Evolutionary conservation across 139 green algal genomes (phyloP).

Genomic region (Closterium sp.): DNA sequence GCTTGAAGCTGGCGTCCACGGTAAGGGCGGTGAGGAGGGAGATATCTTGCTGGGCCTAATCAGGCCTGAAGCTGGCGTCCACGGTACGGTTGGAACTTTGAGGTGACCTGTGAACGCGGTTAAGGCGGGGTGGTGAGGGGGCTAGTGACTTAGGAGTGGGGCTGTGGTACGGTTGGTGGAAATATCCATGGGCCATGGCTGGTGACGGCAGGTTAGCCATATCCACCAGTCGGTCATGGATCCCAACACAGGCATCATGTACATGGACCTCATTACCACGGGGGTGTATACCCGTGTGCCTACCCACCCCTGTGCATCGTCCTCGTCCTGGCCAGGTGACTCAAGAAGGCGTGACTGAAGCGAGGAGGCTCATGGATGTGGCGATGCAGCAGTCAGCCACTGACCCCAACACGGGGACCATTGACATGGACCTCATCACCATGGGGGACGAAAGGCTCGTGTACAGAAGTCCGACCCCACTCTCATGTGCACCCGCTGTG

Average conservation of each 20-base stretch:
- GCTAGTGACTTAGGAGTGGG: not conserved
- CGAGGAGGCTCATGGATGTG: slow-evolving; percentile 65
- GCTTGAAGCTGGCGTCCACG: slow-evolving; percentile 63
- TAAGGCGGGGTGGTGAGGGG: not conserved
- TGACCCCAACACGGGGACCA: slow-evolving; percentile 62
- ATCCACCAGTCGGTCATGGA: too few species aligned
- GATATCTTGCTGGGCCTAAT: too few species aligned
- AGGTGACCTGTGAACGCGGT: too few species aligned
- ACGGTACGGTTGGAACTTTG: too few species aligned
- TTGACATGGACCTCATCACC: not conserved
- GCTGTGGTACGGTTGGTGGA: too few species aligned
- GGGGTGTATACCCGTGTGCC: not conserved
- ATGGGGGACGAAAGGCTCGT: too few species aligned
- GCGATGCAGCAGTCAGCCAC: slow-evolving; percentile 75
- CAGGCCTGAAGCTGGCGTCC: slow-evolving; percentile 67
- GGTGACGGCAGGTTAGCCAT: too few species aligned
- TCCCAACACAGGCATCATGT: slow-evolving; percentile 61
- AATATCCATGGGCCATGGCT: too few species aligned
- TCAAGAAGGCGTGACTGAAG: slow-evolving; percentile 65
- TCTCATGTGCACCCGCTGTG: too few species aligned
- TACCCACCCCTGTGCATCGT: too few species aligned
- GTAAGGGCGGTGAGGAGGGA: too few species aligned
- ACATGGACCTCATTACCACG: slow-evolving; percentile 14
- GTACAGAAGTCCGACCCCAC: too few species aligned
- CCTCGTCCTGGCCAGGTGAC: slow-evolving; percentile 15